Conservation (phyloP, 305 asterid species). For the Fraxinus latifolia region DNA sequence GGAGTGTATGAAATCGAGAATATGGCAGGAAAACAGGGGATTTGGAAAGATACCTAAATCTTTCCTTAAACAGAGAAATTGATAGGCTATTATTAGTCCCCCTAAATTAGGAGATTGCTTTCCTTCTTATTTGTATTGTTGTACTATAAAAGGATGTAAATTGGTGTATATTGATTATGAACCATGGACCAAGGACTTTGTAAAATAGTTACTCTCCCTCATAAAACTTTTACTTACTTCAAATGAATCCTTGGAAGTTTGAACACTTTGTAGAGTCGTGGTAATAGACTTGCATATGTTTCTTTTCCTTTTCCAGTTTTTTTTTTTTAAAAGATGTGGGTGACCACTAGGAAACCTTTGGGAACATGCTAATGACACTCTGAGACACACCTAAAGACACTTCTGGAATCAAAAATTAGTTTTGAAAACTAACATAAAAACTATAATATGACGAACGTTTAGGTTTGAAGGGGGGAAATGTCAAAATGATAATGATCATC, state of each 20-base stretch:
- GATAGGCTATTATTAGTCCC: neutral
- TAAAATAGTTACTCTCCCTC: neutral
- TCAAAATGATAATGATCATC: neutral
- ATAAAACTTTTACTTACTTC: neutral
- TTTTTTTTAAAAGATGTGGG: neutral
- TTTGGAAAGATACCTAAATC: neutral
- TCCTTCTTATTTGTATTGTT: neutral
- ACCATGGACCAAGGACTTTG: neutral
- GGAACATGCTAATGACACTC: neutral
- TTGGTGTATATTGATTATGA: neutral
- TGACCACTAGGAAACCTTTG: neutral
- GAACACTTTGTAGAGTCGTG: neutral
- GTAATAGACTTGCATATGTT: neutral
- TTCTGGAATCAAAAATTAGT: neutral
- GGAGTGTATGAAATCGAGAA: neutral
- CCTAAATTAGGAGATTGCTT: neutral
- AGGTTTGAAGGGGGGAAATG: neutral
- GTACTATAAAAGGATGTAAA: neutral
- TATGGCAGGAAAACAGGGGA: neutral
- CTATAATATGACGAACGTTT: neutral
- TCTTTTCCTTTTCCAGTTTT: neutral
- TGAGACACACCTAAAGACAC: neutral
- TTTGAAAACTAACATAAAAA: neutral
- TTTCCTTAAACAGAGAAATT: neutral
- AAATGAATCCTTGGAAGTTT: neutral